Evolutionary conservation across 1,139 yeast genomes (phyloP).

Genomic region (Geotrichum reessii): DNA sequence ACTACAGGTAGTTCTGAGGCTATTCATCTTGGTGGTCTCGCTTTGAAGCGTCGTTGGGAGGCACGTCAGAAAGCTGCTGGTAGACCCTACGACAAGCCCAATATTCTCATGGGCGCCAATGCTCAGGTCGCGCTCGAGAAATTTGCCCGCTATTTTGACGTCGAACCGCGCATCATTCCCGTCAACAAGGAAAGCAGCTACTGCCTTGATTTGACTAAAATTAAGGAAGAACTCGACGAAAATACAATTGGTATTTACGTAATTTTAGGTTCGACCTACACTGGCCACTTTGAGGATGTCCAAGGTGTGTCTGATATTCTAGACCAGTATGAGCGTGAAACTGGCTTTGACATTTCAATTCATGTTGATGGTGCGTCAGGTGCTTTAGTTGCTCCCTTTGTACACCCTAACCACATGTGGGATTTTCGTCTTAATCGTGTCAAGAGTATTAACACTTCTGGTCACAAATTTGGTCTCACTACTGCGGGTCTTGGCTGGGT

Average conservation of each 20-base stretch:
- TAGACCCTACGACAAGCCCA: constrained; percentile 59
- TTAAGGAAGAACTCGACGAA: constrained; percentile 20
- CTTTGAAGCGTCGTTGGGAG: constrained; percentile 88
- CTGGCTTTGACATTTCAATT: constrained; percentile 65
- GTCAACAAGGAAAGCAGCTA: constrained; percentile 57
- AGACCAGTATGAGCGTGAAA: constrained; percentile 63
- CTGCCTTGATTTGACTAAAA: constrained; percentile 31
- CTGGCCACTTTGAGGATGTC: constrained; percentile 87
- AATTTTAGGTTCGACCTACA: constrained; percentile 84
- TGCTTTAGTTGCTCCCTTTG: constrained; percentile 80
- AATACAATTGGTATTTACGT: constrained; percentile 91
- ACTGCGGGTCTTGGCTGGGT: constrained; percentile 94
- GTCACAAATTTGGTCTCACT: constrained; percentile 87
- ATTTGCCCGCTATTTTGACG: constrained; percentile 90
- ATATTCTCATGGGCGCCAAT: constrained; percentile 89
- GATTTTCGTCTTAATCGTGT: constrained; percentile 76
- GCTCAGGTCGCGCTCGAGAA: constrained; percentile 94
- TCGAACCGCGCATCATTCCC: constrained; percentile 71
- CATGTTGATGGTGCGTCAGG: constrained; percentile 96
- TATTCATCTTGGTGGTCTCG: constrained; percentile 86
- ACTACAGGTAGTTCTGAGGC: constrained; percentile 95
- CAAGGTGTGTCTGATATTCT: constrained; percentile 52
- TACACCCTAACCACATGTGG: constrained; percentile 72
- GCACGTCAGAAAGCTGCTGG: constrained; percentile 55
- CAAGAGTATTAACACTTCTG: constrained; percentile 82